Evolutionary conservation across 1,284 basidiomycete species (phyloP).

Genomic region (Heterobasidion irregulare): DNA sequence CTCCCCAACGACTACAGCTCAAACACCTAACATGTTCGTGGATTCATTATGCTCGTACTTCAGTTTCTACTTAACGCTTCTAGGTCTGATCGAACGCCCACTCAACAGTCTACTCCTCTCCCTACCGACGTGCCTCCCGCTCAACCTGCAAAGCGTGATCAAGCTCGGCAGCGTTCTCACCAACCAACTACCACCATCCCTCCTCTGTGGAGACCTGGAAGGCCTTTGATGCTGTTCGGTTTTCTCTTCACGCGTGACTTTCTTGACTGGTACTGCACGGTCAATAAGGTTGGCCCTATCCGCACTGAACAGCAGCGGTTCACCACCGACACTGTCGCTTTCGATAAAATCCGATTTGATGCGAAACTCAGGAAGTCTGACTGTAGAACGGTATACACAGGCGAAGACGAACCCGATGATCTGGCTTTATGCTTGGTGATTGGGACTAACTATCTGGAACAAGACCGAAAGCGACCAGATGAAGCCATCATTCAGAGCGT

Average conservation of each 20-base stretch:
- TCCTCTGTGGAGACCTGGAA: no score
- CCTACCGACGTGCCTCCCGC: no score
- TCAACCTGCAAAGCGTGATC: no score
- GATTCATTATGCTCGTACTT: no score
- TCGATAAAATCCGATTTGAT: neutral
- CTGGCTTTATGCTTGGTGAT: neutral
- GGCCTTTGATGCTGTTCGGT: neutral
- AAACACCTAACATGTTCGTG: no score
- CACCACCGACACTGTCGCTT: neutral
- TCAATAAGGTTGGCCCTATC: neutral
- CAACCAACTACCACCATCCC: no score
- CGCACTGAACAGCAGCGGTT: neutral
- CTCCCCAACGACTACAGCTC: no score
- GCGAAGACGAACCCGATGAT: neutral
- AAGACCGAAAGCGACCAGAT: neutral
- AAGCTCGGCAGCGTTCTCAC: no score
- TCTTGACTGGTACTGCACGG: neutral
- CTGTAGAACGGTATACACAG: neutral
- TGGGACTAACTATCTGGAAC: neutral
- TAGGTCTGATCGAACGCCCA: no score
- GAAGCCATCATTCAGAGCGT: neutral
- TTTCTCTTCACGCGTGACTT: neutral
- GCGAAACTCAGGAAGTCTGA: neutral
- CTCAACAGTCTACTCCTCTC: no score
- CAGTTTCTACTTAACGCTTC: no score